Evolutionary conservation across 225 moss, liverwort and hornwort genomes (phyloP).

Genomic region (Pseudoscleropodium purum): DNA sequence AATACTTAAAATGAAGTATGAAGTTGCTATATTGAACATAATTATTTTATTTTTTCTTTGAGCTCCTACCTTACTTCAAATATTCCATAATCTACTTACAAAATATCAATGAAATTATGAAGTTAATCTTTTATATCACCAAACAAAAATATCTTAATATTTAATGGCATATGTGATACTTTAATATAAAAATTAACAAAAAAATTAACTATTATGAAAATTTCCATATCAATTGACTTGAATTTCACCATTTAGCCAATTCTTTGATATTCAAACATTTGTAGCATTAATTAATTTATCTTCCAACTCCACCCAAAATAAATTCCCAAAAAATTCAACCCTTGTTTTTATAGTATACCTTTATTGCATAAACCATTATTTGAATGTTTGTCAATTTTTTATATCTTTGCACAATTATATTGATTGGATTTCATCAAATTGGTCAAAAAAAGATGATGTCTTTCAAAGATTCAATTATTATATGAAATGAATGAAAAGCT

Average conservation of each 20-base stretch:
- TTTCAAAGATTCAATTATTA: neutral
- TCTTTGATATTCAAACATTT: neutral
- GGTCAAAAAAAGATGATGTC: neutral
- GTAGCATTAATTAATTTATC: neutral
- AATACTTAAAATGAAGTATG: neutral
- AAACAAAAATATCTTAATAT: neutral
- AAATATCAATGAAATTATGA: neutral
- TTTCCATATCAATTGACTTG: neutral
- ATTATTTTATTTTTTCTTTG: neutral
- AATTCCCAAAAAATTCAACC: neutral
- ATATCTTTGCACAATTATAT: neutral
- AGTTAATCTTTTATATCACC: accelerated
- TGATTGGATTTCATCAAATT: neutral
- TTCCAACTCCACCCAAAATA: neutral
- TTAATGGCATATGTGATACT: neutral
- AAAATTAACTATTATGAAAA: too few species aligned
- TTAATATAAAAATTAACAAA: too few species aligned
- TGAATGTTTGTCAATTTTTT: neutral
- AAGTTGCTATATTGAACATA: neutral
- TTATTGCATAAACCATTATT: neutral
- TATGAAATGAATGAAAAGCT: neutral
- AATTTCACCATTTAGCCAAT: neutral
- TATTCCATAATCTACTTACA: neutral
- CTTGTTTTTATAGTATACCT: accelerated
- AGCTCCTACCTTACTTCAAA: neutral